Percentiles rank a stretch among this genome's conserved stretches.
Conservation (phyloP, 495 filamentous ascomycete genomes). For the Lasiosphaeria ovina region DNA sequence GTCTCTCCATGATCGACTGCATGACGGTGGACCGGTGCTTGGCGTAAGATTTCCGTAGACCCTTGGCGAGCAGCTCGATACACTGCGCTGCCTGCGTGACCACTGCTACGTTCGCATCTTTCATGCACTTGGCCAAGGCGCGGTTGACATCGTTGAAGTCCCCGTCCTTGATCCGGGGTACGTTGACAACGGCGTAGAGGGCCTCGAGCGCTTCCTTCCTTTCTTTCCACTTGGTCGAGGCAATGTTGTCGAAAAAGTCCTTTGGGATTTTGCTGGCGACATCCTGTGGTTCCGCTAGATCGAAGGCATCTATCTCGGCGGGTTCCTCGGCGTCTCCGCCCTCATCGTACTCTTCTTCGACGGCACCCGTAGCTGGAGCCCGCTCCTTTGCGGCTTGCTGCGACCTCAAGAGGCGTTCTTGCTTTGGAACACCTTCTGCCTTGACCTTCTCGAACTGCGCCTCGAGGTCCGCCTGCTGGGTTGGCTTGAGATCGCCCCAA, state of each 20-base stretch:
- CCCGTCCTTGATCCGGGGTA: conserved; percentile 88
- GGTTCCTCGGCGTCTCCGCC: conserved; percentile 66
- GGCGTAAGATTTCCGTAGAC: conserved; percentile 70
- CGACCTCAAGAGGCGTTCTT: conserved; percentile 81
- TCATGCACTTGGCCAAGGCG: conserved; percentile 90
- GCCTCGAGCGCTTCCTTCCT: conserved; percentile 92
- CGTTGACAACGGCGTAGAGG: conserved; percentile 71
- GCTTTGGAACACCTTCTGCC: conserved; percentile 81
- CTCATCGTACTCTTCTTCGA: conserved; percentile 55
- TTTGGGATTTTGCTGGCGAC: conserved; percentile 80
- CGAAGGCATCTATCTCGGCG: conserved; percentile 75
- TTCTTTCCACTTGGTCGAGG: conserved; percentile 96
- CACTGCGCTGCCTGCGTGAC: conserved; percentile 93
- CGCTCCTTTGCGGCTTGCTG: conserved; percentile 81
- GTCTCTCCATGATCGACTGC: conserved; percentile 83
- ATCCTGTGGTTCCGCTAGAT: conserved; percentile 87
- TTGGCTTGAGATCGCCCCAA: conserved; percentile 92
- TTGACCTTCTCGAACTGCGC: conserved; percentile 92
- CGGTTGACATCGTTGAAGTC: conserved; percentile 81
- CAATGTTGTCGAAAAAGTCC: conserved; percentile 76
- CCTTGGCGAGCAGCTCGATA: conserved; percentile 87
- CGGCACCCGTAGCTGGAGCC: conserved; percentile 57
- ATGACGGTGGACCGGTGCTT: conserved; percentile 80
- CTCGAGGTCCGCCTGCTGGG: conserved; percentile 92
- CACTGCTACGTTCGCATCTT: conserved; percentile 95